Evolutionary conservation across 345 rosid species (phyloP).

Genomic region (Toxicodendron radicans): DNA sequence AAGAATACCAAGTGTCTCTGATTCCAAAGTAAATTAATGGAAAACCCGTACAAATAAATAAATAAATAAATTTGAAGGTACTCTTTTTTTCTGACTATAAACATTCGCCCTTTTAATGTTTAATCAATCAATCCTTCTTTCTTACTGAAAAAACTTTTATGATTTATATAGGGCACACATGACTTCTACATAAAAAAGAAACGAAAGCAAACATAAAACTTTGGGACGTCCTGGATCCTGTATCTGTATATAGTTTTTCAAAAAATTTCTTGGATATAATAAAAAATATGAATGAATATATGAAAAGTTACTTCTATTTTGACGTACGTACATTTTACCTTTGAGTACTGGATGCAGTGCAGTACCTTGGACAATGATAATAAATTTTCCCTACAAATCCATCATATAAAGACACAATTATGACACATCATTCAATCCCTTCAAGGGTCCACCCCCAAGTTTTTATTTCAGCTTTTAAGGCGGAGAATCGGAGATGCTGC

Average conservation of each 20-base stretch:
- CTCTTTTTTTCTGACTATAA: slow-evolving; percentile 8
- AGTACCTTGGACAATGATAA: not conserved
- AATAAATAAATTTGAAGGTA: slow-evolving; percentile 4
- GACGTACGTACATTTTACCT: not conserved
- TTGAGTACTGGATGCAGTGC: not conserved
- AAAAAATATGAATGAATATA: no score
- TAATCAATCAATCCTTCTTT: not conserved
- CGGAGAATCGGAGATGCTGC: no score
- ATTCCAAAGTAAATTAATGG: not conserved
- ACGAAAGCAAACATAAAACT: not conserved
- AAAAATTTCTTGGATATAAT: no score
- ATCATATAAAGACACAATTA: not conserved
- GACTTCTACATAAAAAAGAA: not conserved
- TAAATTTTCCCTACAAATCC: no score
- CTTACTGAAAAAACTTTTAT: not conserved
- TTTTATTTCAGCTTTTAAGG: no score
- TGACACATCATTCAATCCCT: not conserved
- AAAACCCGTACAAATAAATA: not conserved
- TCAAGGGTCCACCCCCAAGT: not conserved
- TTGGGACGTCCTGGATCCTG: no score
- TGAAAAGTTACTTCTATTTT: not conserved
- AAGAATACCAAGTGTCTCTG: slow-evolving; percentile 3
- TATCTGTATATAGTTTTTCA: no score
- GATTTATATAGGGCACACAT: no score
- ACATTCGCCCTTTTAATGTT: slow-evolving; percentile 4